Conservation (phyloP, 495 filamentous ascomycete genomes). For the Podospora anserina region DNA sequence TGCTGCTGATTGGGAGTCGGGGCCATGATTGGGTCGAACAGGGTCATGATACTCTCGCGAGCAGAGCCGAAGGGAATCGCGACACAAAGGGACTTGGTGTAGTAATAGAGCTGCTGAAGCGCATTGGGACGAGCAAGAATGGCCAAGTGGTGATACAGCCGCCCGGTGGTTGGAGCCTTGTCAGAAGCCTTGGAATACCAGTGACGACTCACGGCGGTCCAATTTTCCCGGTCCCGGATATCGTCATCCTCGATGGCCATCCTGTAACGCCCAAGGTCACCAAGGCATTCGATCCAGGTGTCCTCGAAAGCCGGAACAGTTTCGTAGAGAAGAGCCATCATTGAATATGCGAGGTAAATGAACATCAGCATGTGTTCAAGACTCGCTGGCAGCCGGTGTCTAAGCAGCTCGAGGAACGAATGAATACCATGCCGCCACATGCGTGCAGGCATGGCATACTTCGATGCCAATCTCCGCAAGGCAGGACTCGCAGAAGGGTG, state of each 20-base stretch:
- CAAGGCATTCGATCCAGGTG: slow-evolving; percentile 89
- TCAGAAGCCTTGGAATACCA: slow-evolving; percentile 84
- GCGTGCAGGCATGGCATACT: slow-evolving; percentile 75
- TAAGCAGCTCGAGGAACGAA: slow-evolving; percentile 70
- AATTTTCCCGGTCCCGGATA: slow-evolving; percentile 67
- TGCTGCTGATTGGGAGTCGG: slow-evolving; percentile 39
- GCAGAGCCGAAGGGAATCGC: slow-evolving; percentile 58
- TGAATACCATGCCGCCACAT: slow-evolving; percentile 69
- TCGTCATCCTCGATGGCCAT: slow-evolving; percentile 80
- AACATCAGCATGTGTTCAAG: slow-evolving; percentile 79
- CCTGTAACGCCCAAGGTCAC: slow-evolving; percentile 61
- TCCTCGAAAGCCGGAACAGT: slow-evolving; percentile 73
- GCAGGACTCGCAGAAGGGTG: slow-evolving; percentile 65
- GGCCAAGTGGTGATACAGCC: slow-evolving; percentile 82
- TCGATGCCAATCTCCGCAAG: slow-evolving; percentile 57
- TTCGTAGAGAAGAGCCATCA: slow-evolving; percentile 75
- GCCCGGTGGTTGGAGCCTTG: slow-evolving; percentile 63
- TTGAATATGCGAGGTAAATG: slow-evolving; percentile 76
- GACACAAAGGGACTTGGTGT: slow-evolving; percentile 52
- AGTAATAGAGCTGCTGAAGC: slow-evolving; percentile 73
- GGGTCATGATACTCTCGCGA: slow-evolving; percentile 64
- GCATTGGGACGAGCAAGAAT: slow-evolving; percentile 74
- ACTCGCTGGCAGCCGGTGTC: slow-evolving; percentile 64
- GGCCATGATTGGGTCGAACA: slow-evolving; percentile 65
- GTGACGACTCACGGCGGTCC: slow-evolving; percentile 69